Percentiles rank a stretch among this genome's conserved stretches.
Evolutionary conservation across 2,329 filamentous ascomycete genomes (phyloP).

Genomic region (Beauveria bassiana): DNA sequence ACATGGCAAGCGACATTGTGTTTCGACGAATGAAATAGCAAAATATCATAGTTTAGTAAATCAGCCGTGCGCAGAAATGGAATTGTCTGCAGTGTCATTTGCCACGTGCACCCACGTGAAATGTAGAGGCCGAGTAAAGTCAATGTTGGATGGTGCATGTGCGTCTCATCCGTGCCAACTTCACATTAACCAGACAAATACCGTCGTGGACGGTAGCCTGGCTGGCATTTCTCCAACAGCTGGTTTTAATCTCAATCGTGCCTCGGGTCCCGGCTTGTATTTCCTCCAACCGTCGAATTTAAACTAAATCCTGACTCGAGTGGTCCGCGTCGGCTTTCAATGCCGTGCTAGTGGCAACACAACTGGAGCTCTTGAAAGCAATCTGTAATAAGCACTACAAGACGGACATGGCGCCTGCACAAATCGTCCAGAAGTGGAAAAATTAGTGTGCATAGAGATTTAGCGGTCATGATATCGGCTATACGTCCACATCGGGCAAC

Average conservation of each 20-base stretch:
- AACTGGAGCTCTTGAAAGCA: background rate
- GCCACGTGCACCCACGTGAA: too few relatives aligned
- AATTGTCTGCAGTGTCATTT: too few relatives aligned
- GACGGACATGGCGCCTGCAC: background rate
- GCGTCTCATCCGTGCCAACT: too few relatives aligned
- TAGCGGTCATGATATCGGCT: background rate
- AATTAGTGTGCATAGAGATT: constrained; percentile 2
- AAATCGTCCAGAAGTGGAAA: constrained; percentile 5
- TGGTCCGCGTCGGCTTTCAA: background rate
- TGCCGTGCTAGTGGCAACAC: background rate
- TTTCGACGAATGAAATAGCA: background rate
- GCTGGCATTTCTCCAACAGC: background rate
- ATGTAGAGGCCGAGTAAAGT: too few relatives aligned
- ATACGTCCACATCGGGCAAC: constrained; percentile 4
- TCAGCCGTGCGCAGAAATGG: too few relatives aligned
- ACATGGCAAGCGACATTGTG: background rate
- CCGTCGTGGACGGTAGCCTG: background rate
- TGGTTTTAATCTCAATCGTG: too few relatives aligned
- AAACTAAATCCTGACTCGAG: background rate
- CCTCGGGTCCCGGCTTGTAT: too few relatives aligned
- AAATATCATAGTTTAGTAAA: too few relatives aligned
- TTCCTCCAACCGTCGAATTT: background rate
- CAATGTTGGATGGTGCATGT: too few relatives aligned
- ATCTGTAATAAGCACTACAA: constrained; percentile 2
- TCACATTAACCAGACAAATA: too few relatives aligned